Conservation (phyloP, 208 protist species). For the Trypanosoma mega region DNA sequence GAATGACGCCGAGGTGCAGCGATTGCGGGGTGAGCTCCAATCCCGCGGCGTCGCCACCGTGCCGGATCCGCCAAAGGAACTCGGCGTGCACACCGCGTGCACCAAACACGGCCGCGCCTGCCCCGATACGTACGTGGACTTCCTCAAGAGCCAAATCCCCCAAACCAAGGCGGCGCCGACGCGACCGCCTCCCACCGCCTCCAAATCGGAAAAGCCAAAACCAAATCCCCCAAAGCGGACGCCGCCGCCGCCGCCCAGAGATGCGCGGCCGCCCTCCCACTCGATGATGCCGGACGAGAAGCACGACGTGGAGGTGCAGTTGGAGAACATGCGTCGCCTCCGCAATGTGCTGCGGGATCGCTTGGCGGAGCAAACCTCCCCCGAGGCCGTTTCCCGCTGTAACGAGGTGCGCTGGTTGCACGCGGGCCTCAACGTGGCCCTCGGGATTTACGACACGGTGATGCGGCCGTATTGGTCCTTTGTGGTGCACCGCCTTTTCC, state of each 20-base stretch:
- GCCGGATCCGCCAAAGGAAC: conserved; percentile 38
- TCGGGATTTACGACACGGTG: not conserved
- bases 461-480: conserved; percentile 16
- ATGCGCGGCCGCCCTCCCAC: too few relatives aligned
- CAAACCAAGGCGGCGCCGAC: not conserved
- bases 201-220: not conserved
- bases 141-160: conserved; percentile 32
- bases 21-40: conserved; percentile 8
- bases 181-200: not conserved
- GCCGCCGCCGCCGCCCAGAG: not conserved
- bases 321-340: conserved; percentile 41
- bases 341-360: conserved; percentile 27
- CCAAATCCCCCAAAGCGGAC: not conserved
- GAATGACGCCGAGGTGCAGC: conserved; percentile 19
- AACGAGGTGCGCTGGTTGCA: conserved; percentile 11
- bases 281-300: not conserved
- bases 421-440: conserved; percentile 1
- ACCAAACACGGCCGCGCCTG: conserved; percentile 55
- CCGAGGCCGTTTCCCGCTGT: conserved; percentile 7
- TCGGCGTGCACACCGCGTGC: conserved; percentile 65
- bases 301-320: conserved; percentile 16
- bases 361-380: conserved; percentile 4
- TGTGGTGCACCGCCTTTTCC: conserved; percentile 8
- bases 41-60: conserved; percentile 12
- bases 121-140: conserved; percentile 51